Base-by-base conservation (phyloP, 2,329 filamentous ascomycete species). In the Cladosporium colombiae region DNA sequence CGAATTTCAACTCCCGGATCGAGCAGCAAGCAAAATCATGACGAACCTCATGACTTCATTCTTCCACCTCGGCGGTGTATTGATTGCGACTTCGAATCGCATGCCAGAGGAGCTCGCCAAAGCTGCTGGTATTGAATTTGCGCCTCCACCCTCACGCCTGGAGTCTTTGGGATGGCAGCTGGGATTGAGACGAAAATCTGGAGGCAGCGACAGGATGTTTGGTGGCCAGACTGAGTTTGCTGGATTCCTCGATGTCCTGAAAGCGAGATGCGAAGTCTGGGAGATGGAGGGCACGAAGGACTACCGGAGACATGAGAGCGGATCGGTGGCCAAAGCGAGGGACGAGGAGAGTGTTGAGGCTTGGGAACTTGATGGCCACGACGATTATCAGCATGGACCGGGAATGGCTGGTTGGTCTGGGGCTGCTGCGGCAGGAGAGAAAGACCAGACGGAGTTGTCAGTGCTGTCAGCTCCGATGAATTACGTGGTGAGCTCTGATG, bases 61-160 rank as follows among this genome's bases (percentile, higher is more conserved):
- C 78, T 94, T 94, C 74, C 90, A 93, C 68, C 83, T 94, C 3
- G 91, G 91, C 0, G 91, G 91, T 8, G 91, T 95, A 0, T 80
- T 95, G 18, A 84, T 95, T 44, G 91, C 91, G 0, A 93, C 90
- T 0, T 92, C 89, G 5, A 95, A 95, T 75, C 86, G 91, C 8
- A 91, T 94, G 88, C 91, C 91, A 0, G 91, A 94, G 72, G 91
- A 93, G 73, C 77, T 95, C 59, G 89, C 86, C 55, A 92, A 91
- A 69, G 91, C 91, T 0, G 87, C 87, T 1, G 91, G 91, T 0
- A 83, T 89, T 27, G 86, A 90, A 68, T 92, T 91, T 73, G 84
- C 86, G 0, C 84, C 85, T 0, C 61, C 61, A n/a, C 81, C 87
- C 78, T 63, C 53, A 16, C 57, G 62, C 2, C 35, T 85, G 78